Evolutionary conservation across 495 filamentous ascomycete species (phyloP).

Genomic region (Lindgomyces ingoldianus): DNA sequence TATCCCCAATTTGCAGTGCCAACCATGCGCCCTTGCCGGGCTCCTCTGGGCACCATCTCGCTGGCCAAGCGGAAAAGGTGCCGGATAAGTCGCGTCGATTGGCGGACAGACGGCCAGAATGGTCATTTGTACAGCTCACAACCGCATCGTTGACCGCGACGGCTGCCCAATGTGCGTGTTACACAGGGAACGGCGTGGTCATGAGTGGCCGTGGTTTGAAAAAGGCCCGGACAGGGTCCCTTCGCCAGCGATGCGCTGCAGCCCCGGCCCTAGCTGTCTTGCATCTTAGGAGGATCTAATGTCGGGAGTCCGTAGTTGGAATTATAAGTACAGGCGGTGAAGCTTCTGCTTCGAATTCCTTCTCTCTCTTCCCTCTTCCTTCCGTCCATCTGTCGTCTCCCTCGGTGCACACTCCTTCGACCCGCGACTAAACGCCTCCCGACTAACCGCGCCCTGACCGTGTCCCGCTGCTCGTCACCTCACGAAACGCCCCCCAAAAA

Average conservation of each 20-base stretch:
- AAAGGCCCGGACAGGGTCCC: background rate
- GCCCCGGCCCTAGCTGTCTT: conserved; percentile 3
- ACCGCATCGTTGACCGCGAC: background rate
- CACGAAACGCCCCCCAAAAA: background rate
- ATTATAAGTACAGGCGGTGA: conserved; percentile 22
- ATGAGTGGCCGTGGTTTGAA: conserved; percentile 12
- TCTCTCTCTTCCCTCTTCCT: background rate
- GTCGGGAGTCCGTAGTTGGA: background rate
- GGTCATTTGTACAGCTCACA: conserved; percentile 19
- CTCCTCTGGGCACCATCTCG: background rate
- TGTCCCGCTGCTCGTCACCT: background rate
- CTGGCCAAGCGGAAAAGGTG: conserved; percentile 10
- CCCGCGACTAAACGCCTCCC: background rate
- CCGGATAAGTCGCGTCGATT: conserved; percentile 12
- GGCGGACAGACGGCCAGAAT: conserved; percentile 10
- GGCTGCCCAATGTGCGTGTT: background rate
- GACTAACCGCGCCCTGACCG: background rate
- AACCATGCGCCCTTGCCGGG: conserved; percentile 9
- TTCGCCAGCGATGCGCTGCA: background rate
- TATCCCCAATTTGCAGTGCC: background rate
- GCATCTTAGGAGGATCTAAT: conserved; percentile 9
- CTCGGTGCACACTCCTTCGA: too few relatives aligned
- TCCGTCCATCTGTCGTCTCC: background rate
- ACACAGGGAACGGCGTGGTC: background rate
- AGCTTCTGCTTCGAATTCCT: background rate